phyloP scores from a whole-genome alignment of 352 stramenopile species.

The Phytophthora capsici region DNA sequence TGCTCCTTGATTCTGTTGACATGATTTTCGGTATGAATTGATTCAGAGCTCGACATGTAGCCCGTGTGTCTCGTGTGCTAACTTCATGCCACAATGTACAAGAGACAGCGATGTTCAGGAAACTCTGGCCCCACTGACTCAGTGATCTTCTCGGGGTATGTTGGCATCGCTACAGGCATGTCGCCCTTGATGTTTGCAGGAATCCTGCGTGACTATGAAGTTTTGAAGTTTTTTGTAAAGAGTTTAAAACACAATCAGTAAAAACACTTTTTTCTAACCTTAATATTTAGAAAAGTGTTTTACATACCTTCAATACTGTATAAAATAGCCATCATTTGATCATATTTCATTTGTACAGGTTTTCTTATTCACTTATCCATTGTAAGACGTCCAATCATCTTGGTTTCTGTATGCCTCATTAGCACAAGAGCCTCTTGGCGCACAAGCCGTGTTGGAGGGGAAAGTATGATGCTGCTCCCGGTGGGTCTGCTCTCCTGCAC shows the following conservation, averaged over 20 bases:
- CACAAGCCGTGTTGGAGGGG: constrained; percentile 36
- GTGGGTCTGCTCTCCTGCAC: constrained; percentile 26
- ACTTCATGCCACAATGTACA: too few species aligned
- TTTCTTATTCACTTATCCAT: constrained; percentile 11
- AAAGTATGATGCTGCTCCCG: constrained; percentile 54
- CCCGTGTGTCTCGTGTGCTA: too few species aligned
- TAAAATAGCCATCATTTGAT: constrained; percentile 6
- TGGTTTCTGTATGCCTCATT: constrained; percentile 28
- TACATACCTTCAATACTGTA: not conserved
- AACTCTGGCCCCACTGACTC: constrained; percentile 32
- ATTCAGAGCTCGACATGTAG: too few species aligned
- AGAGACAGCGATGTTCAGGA: too few species aligned
- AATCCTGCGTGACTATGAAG: too few species aligned
- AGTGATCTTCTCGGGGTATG: not conserved
- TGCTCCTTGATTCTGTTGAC: too few species aligned
- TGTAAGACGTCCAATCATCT: constrained; percentile 27
- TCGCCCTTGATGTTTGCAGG: not conserved
- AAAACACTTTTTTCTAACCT: too few species aligned
- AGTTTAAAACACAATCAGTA: too few species aligned
- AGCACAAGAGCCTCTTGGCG: constrained; percentile 33
- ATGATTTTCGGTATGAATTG: too few species aligned
- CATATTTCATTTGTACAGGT: not conserved
- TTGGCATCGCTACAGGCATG: not conserved
- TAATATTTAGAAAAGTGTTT: too few species aligned
- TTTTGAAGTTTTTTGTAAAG: too few species aligned